Evolutionary conservation across 163 green algal genomes (phyloP), one percentile per base, ranked within the genome.

Genomic region (Coccomyxa subellipsoidea): DNA sequence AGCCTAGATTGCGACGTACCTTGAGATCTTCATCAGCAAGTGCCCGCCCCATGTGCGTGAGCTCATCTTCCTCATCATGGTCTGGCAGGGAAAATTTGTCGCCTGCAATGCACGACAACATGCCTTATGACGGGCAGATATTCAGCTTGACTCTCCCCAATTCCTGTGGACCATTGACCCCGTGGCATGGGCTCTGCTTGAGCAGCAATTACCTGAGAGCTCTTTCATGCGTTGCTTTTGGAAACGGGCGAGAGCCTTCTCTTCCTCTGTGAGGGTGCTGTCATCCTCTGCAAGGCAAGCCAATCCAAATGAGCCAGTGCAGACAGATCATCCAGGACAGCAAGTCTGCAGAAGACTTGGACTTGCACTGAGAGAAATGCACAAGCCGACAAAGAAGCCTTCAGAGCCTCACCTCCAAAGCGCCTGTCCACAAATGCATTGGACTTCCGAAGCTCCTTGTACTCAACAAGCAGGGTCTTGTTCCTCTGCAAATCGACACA

Each of bases 401-500:
- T n/a, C 15, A 36, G 47, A 40, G 36, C 15, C 82, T 32, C 81
- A 95, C 93, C 93, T 71, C 94, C 94, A 75, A 98, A 96, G 12
- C 95, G 93, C 25, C 91, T 85, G 85, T 98, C 95, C 3, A 98
- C 86, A 79, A 98, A 98, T 0, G 87, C 89, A 81, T 98, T 98
- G 38, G 90, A 84, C 80, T 96, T 98, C 29, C 90, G 88, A n/a
- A 95, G 85, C 86, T 93, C 87, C 39, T 91, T 90, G 86, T 98
- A 97, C 86, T 98, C 95, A 12, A 97, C 92, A 34, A 98, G 88
- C 54, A 98, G 84, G 6, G 93, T 98, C 80, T 93, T 92, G 83
- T 98, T 96, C 35, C 95, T 88, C 93, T 97, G 89, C 80, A 34
- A 18, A 39, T 77, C 32, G 8, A 73, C 1, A 5, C 1, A 77